Base-by-base conservation (phyloP, 225 moss, liverwort and hornwort species). In the Bryoerythrophyllum caledonicum region DNA sequence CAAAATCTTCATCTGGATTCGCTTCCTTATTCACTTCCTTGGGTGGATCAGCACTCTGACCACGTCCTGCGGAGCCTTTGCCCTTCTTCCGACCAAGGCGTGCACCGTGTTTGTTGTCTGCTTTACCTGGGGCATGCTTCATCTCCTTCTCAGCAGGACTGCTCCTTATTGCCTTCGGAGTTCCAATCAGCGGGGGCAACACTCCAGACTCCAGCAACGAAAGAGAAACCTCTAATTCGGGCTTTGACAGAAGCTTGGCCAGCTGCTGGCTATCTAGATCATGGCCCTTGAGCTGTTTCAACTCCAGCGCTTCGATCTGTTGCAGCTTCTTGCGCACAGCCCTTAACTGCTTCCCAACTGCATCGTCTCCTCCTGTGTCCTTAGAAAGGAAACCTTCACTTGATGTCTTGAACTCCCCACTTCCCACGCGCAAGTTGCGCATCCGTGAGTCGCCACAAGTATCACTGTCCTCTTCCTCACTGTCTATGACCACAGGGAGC, bases 251-350 rank as follows among this genome's bases (percentile, higher is more conserved):
- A 78, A 99, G 76, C 83, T 99, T 99, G 55, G 86, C 74, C 72
- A 89, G 78, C 67, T 99, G 97, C 74, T 99, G 97, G 60, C 88
- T 91, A 81, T 99, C 97, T 21, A 99, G 81, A 74, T 74, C 71
- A 38, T 91, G 84, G 49, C 97, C 93, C 73, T 80, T 93, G 9
- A 67, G 74, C 65, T 90, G 92, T 85, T 99, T 99, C 32, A 91
- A 68, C 73, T 94, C 94, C 49, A 95, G 93, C 52, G 90, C 90
- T 75, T 99, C 97, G 67, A 95, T 91, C 82, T 99, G 97, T 79
- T 99, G 97, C 75, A 99, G 77, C 75, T 99, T 99, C 77, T 95
- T 99, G 59, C 91, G 84, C 17, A 86, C 86, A 70, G 97, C 97
- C 65, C 97, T 82, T 67, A 87, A 60, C 76, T 93, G 97, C 75